Evolutionary conservation across 805 yeast species (phyloP), one percentile per base, ranked within the genome.

Genomic region (Cyberlindnera bimundalis): DNA sequence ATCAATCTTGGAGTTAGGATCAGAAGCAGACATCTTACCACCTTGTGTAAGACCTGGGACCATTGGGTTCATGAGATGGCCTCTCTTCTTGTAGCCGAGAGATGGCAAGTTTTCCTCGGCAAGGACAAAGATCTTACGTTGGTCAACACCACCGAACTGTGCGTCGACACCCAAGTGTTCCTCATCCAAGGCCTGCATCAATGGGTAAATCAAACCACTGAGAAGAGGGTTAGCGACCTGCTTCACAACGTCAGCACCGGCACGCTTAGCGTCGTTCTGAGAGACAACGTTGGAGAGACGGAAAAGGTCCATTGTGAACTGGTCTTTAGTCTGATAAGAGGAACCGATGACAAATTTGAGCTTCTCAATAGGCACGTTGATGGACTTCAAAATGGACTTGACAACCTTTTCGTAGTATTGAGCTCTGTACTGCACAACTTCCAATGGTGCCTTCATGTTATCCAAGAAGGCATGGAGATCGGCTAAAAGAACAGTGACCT

Each of bases 181-280:
- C 66, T 93, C 99, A 64, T 93, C 99, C 45, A 93, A 74, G 6
- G 97, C 97, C 70, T 93, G 99, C 99, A 93, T 93, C 60, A 95
- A 76, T 41, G 99, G 99, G 67, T 93, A 93, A 53, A 93, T 88
- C 62, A 93, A 77, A 8, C 99, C 99, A 29, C 91, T 79, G 45
- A 93, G 76, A 52, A 89, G 75, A 29, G 99, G 99, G 65, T 90
- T 90, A 27, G 87, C 80, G 34, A 90, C 97, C 70, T 93, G 99
- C 63, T 93, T 93, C 48, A 93, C 99, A 41, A 93, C 99, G 66
- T 93, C 99, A 10, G 99, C 98, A 63, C 99, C 99, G 2, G 99
- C 99, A 65, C 99, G 81, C 70, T 87, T 87, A 45, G 98, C 96
- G 61, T 90, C 98, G 61, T 91, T 90, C 67, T 87, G 96, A 18